phyloP scores from a whole-genome alignment of 768 basidiomycete species.

The Hypsizygus marmoreus region DNA sequence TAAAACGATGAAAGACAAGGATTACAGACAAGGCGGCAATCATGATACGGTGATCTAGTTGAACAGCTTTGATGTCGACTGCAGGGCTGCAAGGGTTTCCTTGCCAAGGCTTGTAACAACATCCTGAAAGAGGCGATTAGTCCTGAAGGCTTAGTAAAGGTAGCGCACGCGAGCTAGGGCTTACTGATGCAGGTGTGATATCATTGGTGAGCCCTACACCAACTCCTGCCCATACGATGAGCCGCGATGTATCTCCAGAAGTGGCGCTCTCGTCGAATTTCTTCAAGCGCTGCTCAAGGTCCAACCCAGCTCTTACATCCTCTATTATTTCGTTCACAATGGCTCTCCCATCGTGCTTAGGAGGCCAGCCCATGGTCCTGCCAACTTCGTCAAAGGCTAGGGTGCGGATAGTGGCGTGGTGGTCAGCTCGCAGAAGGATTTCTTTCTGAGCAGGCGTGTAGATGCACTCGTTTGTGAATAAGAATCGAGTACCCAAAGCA shows the following conservation, averaged over 20 bases:
- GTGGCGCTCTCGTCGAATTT: constrained; percentile 29
- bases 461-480: constrained; percentile 51
- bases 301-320: constrained; percentile 31
- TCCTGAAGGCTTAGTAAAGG: no score
- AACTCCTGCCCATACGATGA: constrained; percentile 46
- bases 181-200: constrained; percentile 30
- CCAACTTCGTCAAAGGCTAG: constrained; percentile 45
- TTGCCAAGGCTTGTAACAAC: no score
- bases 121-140: no score
- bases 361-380: constrained; percentile 44
- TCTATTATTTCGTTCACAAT: constrained; percentile 38
- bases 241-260: constrained; percentile 29
- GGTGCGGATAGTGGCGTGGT: constrained; percentile 39
- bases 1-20: no score
- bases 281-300: constrained; percentile 29
- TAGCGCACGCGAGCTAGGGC: no score
- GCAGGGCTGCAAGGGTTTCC: no score
- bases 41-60: no score
- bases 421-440: constrained; percentile 23
- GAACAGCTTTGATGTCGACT: no score
- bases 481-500: constrained; percentile 60
- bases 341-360: constrained; percentile 44
- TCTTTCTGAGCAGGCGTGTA: constrained; percentile 17
- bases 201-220: constrained; percentile 40
- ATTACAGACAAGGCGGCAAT: no score